Conservation (phyloP, 2,329 filamentous ascomycete genomes). For the Trichoderma sp. region DNA sequence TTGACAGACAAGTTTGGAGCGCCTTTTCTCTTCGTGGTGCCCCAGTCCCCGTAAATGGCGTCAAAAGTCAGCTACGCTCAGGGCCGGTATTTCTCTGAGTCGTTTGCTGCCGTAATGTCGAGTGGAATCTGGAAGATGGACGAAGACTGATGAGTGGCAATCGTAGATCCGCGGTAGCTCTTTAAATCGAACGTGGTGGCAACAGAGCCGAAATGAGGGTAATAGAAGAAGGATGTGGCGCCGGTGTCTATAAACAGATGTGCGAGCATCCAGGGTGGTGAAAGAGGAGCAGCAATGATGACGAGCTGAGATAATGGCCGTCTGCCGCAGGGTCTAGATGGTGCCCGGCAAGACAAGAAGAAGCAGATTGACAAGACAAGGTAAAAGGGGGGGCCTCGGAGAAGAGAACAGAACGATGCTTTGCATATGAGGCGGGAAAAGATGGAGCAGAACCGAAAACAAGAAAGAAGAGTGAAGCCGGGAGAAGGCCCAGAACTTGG, state of each 20-base stretch:
- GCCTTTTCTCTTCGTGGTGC: background rate
- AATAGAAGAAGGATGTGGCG: constrained; percentile 12
- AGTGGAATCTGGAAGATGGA: constrained; percentile 5
- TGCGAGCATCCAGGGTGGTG: background rate
- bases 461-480: background rate
- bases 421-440: constrained; percentile 3
- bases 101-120: background rate
- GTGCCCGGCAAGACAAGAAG: background rate
- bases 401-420: background rate
- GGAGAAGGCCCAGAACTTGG: constrained; percentile 1
- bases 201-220: constrained; percentile 22
- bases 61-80: background rate
- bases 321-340: background rate
- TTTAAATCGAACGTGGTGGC: constrained; percentile 20
- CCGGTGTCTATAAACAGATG: constrained; percentile 2
- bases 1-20: background rate
- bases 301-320: background rate
- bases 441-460: background rate
- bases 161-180: constrained; percentile 1
- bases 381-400: background rate
- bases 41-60: background rate
- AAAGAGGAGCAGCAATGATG: background rate
- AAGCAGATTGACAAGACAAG: background rate
- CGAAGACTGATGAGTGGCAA: background rate
- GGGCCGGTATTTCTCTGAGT: background rate